Base-by-base conservation (phyloP, 176 grass and related monocot species). In the Rhynchospora pubera region DNA sequence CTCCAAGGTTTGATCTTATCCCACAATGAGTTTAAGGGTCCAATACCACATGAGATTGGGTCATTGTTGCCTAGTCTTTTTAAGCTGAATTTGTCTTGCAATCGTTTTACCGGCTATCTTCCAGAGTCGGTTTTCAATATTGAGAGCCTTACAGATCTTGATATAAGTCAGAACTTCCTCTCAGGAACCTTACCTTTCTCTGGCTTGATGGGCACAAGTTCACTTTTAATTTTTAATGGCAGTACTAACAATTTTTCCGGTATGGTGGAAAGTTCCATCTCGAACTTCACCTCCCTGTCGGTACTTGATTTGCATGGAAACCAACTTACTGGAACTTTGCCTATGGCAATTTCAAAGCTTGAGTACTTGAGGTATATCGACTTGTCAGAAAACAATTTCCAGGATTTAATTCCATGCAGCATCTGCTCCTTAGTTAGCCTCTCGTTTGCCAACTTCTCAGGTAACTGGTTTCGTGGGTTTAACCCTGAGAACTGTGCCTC, bases 231-330 rank as follows among this genome's bases (percentile, higher is more conserved):
- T 68, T 91, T 99, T 82, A 95, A 99, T 82, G 88, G 85, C 66
- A 99, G 92, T 83, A 88, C 87, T 53, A 99, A 99, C 79, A 72
- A 87, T 73, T 93, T 99, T 44, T 91, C 89, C 58, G 89, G 96
- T 60, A 80, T 59, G 52, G 71, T 99, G 55, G 85, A 85, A 13
- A 83, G 84, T 47, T 95, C 79, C 82, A 63, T 99, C 82, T 99
- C 96, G 5, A 95, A 99, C 73, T 89, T 91, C 26, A 95, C 92
- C 67, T 88, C 93, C 10, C 39, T 99, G 13, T 61, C 89, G 26
- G 90, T 86, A 83, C 91, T 99, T 73, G 96, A 99, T 84, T 85
- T 99, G 79, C 96, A 99, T 80, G 85, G 81, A 72, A 99, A 99
- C 82, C 92, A 71, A 79, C 84, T 99, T 78, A 80, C 71, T 66